phyloP scores from a whole-genome alignment of 257 asterid genomes.

The Solanum ossicruentum region DNA sequence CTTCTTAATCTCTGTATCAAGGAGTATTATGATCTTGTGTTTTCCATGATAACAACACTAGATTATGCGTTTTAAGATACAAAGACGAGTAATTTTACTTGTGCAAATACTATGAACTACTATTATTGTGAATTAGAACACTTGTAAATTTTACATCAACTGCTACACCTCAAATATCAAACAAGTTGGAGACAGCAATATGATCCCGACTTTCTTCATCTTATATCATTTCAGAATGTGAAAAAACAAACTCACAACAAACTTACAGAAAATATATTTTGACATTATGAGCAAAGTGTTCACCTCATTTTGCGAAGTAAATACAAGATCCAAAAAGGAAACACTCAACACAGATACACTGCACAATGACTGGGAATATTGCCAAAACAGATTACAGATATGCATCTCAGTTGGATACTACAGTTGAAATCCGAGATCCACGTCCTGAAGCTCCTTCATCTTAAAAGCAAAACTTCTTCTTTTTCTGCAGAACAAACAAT shows the following conservation, averaged over 20 bases:
- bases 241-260: not conserved
- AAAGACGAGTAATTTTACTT: not conserved
- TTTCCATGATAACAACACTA: not conserved
- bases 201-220: not conserved
- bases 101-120: not conserved
- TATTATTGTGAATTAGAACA: not conserved
- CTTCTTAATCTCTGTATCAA: no score
- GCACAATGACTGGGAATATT: not conserved
- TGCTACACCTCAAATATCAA: not conserved
- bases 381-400: not conserved
- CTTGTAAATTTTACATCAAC: not conserved
- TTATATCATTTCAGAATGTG: not conserved
- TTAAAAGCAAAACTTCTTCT: conserved; percentile 76
- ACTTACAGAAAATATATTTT: not conserved
- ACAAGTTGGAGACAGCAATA: not conserved
- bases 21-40: not conserved
- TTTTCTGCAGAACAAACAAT: conserved; percentile 36
- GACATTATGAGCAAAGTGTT: not conserved
- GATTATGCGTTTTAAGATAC: not conserved
- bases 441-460: not conserved
- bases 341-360: not conserved
- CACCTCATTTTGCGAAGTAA: not conserved
- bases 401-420: not conserved
- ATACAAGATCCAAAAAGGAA: not conserved
- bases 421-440: not conserved